phyloP scores from a whole-genome alignment of 1,284 basidiomycete species.

The Cryptococcus maquisensis region DNA sequence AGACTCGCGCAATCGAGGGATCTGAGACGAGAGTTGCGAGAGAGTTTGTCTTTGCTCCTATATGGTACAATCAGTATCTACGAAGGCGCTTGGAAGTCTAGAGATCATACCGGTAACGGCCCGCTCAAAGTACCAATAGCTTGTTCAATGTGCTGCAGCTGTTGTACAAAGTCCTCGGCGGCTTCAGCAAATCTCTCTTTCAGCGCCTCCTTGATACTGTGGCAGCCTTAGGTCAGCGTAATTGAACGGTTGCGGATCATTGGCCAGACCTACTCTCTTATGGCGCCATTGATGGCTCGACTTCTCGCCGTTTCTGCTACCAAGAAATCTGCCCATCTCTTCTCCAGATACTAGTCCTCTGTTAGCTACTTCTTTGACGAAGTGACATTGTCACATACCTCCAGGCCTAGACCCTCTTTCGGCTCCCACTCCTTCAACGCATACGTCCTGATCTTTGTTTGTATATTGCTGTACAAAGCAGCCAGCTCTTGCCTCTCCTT shows the following conservation, averaged over 20 bases:
- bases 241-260: background rate
- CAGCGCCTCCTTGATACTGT: conserved; percentile 81
- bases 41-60: conserved; percentile 43
- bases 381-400: conserved; percentile 48
- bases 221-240: background rate
- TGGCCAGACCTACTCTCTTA: conserved; percentile 66
- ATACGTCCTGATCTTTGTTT: conserved; percentile 91
- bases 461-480: conserved; percentile 86
- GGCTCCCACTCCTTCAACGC: conserved; percentile 77
- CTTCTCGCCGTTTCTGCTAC: conserved; percentile 72
- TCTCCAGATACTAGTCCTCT: conserved; percentile 63
- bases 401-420: conserved; percentile 62
- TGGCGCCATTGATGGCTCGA: conserved; percentile 81
- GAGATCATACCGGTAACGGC: conserved; percentile 61
- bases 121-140: conserved; percentile 74
- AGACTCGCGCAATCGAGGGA: conserved; percentile 25
- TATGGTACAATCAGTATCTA: background rate
- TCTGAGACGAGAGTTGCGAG: conserved; percentile 21
- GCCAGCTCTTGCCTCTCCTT: conserved; percentile 84
- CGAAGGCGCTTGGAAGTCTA: background rate
- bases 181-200: conserved; percentile 76
- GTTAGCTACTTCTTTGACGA: background rate
- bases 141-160: conserved; percentile 65
- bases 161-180: conserved; percentile 77
- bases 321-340: conserved; percentile 70